phyloP scores from a whole-genome alignment of 2,329 filamentous ascomycete genomes.

The Colletotrichum cuscutae region DNA sequence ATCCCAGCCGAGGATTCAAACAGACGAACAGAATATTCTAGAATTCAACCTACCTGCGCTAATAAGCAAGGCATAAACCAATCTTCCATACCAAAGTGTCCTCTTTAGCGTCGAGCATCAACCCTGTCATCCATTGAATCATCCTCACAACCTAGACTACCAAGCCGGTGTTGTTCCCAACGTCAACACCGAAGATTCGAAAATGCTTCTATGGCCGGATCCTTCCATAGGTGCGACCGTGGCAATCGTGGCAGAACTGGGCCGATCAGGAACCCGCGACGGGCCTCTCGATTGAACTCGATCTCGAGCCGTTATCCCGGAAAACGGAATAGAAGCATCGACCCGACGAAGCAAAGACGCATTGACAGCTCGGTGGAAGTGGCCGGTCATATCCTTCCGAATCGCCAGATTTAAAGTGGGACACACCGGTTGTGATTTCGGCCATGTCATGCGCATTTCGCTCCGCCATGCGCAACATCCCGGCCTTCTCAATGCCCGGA shows the following conservation, averaged over 20 bases:
- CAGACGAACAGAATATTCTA: background rate
- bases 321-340: background rate
- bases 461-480: slow-evolving; percentile 31
- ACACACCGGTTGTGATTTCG: slow-evolving; percentile 28
- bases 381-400: slow-evolving; percentile 29
- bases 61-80: background rate
- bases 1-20: background rate
- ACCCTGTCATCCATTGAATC: background rate
- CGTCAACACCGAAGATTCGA: slow-evolving; percentile 1
- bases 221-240: background rate
- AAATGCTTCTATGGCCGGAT: slow-evolving; percentile 12
- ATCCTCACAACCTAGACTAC: background rate
- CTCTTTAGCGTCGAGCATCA: background rate
- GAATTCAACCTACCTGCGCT: background rate
- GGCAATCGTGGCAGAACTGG: background rate
- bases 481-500: slow-evolving; percentile 30
- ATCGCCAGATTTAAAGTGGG: slow-evolving; percentile 25
- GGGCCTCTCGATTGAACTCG: background rate
- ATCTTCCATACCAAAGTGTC: background rate
- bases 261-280: slow-evolving; percentile 12
- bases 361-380: slow-evolving; percentile 30
- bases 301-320: slow-evolving; percentile 13
- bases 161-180: slow-evolving; percentile 6
- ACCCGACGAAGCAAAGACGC: slow-evolving; percentile 15
- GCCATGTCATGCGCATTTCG: slow-evolving; percentile 33